A percentile compares a stretch with the other conserved stretches of the same genome.
Evolutionary conservation across 345 rosid species (phyloP).

Genomic region (Eucalyptus erythrocorys): DNA sequence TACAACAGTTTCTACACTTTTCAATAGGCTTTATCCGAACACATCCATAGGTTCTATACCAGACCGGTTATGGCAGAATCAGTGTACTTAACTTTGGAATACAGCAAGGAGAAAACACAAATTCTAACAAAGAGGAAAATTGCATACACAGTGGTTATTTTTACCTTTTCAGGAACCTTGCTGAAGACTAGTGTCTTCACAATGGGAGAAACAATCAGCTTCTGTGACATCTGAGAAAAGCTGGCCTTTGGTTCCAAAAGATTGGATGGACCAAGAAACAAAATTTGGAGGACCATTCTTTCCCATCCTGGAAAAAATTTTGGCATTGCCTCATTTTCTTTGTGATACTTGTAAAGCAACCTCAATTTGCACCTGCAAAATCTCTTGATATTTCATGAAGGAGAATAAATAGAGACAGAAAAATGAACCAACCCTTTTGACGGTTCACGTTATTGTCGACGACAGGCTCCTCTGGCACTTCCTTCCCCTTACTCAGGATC

Average conservation of each 20-base stretch:
- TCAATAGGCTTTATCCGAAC: not conserved
- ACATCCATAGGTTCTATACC: not conserved
- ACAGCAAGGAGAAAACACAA: not conserved
- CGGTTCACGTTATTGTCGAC: slow-evolving; percentile 56
- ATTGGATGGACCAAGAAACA: slow-evolving; percentile 93
- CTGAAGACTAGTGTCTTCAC: slow-evolving; percentile 89
- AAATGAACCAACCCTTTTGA: slow-evolving; percentile 49
- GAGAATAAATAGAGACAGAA: not conserved
- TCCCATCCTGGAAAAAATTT: slow-evolving; percentile 74
- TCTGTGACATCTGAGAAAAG: slow-evolving; percentile 89
- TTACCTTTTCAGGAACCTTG: slow-evolving; percentile 97
- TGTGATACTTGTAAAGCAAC: not conserved
- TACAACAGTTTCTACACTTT: not conserved
- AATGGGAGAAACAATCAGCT: slow-evolving; percentile 91
- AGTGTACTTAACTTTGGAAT: not conserved
- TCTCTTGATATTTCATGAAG: not conserved
- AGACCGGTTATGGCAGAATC: not conserved
- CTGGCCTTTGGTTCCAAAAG: slow-evolving; percentile 91
- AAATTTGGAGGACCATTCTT: slow-evolving; percentile 92
- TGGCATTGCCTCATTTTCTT: not conserved
- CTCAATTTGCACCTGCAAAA: not conserved
- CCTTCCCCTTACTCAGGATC: slow-evolving; percentile 83
- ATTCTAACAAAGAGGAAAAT: not conserved
- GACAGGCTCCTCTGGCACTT: slow-evolving; percentile 74
- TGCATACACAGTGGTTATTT: not conserved